These are phyloP conservation scores for Xylaria hypoxylon DNA, from an alignment of 2,329 filamentous ascomycete genomes.

Conservation along the genomic window DNA sequence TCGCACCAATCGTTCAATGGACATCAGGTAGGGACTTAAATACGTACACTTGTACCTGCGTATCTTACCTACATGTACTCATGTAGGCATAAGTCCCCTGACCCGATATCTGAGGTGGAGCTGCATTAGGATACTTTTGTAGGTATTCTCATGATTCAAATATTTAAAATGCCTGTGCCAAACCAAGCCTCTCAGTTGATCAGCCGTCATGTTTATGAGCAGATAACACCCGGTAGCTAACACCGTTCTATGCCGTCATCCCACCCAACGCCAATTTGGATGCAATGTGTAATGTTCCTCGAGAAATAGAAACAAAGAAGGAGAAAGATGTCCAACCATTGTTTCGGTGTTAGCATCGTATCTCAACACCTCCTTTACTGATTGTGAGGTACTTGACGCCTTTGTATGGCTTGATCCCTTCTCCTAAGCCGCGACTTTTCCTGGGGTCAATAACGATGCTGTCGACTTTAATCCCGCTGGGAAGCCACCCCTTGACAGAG, in stretches of 20 bases:
- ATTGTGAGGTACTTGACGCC: constrained; percentile 96
- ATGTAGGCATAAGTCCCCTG: not conserved
- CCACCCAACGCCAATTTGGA: constrained; percentile 23
- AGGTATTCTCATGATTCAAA: not conserved
- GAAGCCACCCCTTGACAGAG: constrained; percentile 75
- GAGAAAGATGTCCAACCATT: not conserved
- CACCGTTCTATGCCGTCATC: constrained; percentile 7
- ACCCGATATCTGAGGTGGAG: not conserved
- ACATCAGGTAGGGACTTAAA: not conserved
- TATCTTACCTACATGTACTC: not conserved
- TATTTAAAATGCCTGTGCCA: not conserved
- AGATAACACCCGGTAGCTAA: constrained; percentile 1
- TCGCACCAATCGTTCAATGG: not conserved
- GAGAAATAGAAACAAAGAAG: not conserved
- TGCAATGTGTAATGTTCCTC: constrained; percentile 35
- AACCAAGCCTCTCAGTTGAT: not conserved
- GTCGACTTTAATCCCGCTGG: constrained; percentile 75
- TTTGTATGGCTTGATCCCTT: constrained; percentile 94
- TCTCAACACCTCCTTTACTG: constrained; percentile 73
- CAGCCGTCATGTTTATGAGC: not conserved
- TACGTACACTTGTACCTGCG: not conserved
- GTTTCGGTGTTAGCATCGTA: constrained; percentile 62
- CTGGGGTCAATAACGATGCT: constrained; percentile 77
- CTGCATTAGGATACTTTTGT: not conserved
- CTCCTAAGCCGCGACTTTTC: constrained; percentile 85